A percentile compares a stretch with the other conserved stretches of the same genome.
Evolutionary conservation across 306 rosid species (phyloP).

Genomic region (Delonix regia): DNA sequence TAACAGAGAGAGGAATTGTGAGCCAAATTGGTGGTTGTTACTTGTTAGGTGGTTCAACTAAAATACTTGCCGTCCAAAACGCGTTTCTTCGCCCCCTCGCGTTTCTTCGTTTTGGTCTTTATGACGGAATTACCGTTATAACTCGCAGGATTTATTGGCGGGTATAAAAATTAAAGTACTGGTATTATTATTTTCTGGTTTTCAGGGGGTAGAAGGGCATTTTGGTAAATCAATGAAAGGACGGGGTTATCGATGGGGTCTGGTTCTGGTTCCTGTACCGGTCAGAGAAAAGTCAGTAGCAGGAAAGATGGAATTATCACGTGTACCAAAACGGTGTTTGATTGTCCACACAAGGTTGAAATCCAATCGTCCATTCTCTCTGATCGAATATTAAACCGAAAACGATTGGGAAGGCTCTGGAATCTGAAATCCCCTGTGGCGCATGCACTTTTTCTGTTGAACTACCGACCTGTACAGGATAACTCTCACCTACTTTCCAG

Average conservation of each 20-base stretch:
- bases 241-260: slow-evolving; percentile 36
- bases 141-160: slow-evolving; percentile 1
- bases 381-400: neutral
- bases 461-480: slow-evolving; percentile 37
- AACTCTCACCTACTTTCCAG: slow-evolving; percentile 38
- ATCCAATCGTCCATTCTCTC: slow-evolving; percentile 28
- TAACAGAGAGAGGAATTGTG: slow-evolving; percentile 27
- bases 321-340: slow-evolving; percentile 10
- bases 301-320: slow-evolving; percentile 38
- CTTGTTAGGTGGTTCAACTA: slow-evolving; percentile 66
- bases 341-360: neutral
- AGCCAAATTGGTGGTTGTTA: slow-evolving; percentile 53
- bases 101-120: slow-evolving; percentile 38
- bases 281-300: slow-evolving; percentile 29
- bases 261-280: slow-evolving; percentile 30
- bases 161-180: neutral
- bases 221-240: neutral
- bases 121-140: slow-evolving; percentile 30
- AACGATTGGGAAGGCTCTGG: neutral
- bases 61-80: slow-evolving; percentile 64
- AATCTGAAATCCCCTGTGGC: neutral
- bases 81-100: slow-evolving; percentile 46
- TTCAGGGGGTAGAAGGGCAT: slow-evolving; percentile 14
- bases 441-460: slow-evolving; percentile 21
- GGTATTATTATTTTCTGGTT: neutral